Base-by-base conservation (phyloP, 768 basidiomycete genomes). In the Suillus luteus region DNA sequence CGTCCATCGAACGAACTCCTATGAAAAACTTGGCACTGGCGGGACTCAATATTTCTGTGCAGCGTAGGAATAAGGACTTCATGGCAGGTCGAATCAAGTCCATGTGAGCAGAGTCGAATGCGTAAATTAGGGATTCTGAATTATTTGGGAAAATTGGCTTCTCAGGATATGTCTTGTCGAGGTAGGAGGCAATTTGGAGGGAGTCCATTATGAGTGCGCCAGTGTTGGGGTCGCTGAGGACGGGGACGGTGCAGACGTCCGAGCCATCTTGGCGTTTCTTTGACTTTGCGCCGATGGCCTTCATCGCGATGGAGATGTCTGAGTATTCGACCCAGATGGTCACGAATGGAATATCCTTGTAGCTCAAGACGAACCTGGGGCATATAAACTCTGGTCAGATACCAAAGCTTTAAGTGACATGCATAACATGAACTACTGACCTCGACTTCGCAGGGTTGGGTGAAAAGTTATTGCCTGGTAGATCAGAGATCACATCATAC, bases 401-500 rank as follows among this genome's bases (percentile, higher is more conserved):
- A 27, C 35, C 8, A 12, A 51, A 44, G 27, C n/a, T 22, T 37
- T 3, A 4, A 31, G 31, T 31, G 31, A 3, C 31, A 31, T 0
- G 4, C 1, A 67, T 19, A 12, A 8, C 15, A 51, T 4, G 5
- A 48, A 17, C 1, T 37, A 17, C 60, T 31, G 15, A 76, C 81
- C 80, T 79, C 35, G 77, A 68, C 62, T 74, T 82, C 64, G 72
- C 76, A 5, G 76, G 68, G 57, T 80, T 82, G 8, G 76, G 73
- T 1, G 80, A 73, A 76, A 76, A 80, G 2, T 19, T 64, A 19
- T 71, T 73, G 5, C 69, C 72, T 0, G 75, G 71, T 7, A 73
- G 60, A 6, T 71, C 70, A 41, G 72, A 76, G 17, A 78, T 73
- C 31, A 76, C 73, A 35, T 81, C 80, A 35, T 78, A 80, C 60